These are phyloP conservation scores for Mallotus japonicus DNA, from an alignment of 441 rosid species.

Conservation along the genomic window DNA sequence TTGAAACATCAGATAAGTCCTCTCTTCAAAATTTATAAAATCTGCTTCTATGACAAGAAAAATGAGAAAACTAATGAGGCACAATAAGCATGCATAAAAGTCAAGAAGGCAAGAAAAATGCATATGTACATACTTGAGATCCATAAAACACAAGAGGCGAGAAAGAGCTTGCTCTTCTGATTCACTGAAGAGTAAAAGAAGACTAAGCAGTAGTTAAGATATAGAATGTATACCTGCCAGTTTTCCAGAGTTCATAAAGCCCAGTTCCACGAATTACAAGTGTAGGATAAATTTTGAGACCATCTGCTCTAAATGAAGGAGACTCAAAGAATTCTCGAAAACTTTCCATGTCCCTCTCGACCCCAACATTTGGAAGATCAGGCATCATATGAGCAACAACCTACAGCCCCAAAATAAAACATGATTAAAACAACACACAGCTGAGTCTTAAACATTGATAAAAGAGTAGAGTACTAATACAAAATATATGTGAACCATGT, in stretches of 20 bases:
- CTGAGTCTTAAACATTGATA: constrained; percentile 20
- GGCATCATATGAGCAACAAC: constrained; percentile 99
- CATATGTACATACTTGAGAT: neutral
- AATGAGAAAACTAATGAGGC: neutral
- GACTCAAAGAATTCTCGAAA: constrained; percentile 94
- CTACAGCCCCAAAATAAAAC: constrained; percentile 39
- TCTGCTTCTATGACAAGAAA: constrained; percentile 1
- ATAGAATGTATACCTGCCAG: constrained; percentile 66
- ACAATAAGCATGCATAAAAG: neutral
- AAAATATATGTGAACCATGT: neutral
- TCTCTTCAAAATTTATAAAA: neutral
- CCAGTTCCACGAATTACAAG: constrained; percentile 99
- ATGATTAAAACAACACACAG: constrained; percentile 53
- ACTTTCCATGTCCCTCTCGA: constrained; percentile 97
- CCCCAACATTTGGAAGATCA: constrained; percentile 98
- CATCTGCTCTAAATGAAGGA: constrained; percentile 95
- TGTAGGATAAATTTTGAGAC: constrained; percentile 96
- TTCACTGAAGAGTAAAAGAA: neutral
- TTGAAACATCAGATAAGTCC: neutral
- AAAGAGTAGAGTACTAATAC: constrained; percentile 12
- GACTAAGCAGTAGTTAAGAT: neutral
- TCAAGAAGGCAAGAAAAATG: neutral
- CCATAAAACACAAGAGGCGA: neutral
- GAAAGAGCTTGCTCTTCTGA: neutral
- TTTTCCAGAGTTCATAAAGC: constrained; percentile 98